phyloP scores from a whole-genome alignment of 805 yeast genomes.

The Lipomyces oligophaga region DNA sequence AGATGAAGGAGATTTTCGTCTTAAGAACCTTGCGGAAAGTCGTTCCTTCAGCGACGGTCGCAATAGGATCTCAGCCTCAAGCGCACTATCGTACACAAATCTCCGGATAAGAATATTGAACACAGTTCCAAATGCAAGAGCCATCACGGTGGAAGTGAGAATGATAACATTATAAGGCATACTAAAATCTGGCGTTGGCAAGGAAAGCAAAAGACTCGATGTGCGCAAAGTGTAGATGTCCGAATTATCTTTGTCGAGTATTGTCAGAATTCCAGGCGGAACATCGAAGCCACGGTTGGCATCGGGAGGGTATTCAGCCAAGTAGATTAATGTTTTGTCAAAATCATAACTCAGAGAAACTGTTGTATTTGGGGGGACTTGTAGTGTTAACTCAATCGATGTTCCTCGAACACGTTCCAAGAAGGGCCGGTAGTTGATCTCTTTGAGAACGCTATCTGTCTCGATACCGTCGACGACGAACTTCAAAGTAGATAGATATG shows the following conservation, averaged over 20 bases:
- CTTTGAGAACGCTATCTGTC: constrained; percentile 40
- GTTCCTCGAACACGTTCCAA: constrained; percentile 76
- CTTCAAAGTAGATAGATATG: constrained; percentile 69
- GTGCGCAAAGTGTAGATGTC: constrained; percentile 51
- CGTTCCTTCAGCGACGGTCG: no score
- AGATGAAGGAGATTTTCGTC: no score
- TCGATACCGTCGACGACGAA: constrained; percentile 6
- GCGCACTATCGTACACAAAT: constrained; percentile 68
- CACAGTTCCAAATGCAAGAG: constrained; percentile 82
- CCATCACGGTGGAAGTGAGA: constrained; percentile 87
- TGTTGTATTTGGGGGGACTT: constrained; percentile 51
- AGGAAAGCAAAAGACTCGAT: constrained; percentile 74
- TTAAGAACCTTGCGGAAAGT: no score
- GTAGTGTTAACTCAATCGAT: constrained; percentile 66
- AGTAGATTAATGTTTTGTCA: constrained; percentile 78
- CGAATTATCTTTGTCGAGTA: constrained; percentile 41
- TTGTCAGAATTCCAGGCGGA: constrained; percentile 79
- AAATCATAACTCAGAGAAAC: constrained; percentile 56
- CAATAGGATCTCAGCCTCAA: no score
- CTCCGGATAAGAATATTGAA: constrained; percentile 73
- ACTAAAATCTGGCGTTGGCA: constrained; percentile 96
- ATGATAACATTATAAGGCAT: constrained; percentile 98
- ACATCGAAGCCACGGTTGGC: constrained; percentile 97
- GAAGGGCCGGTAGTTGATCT: constrained; percentile 68
- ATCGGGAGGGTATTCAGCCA: constrained; percentile 97